Evolutionary conservation across 768 basidiomycete species (phyloP).

Genomic region (Cystofilobasidium macerans): DNA sequence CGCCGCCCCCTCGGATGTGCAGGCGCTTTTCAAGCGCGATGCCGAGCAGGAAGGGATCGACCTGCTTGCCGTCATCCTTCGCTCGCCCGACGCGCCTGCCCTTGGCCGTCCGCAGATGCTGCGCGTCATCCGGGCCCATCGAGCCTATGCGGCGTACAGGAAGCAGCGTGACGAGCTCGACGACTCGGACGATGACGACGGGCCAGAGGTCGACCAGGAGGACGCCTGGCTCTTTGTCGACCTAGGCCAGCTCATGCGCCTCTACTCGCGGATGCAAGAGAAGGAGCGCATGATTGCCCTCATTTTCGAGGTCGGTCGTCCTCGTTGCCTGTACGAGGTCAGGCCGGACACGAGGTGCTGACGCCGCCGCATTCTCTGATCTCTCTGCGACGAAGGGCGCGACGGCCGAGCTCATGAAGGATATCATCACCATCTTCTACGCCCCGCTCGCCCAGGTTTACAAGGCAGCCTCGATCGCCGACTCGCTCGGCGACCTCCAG

Average conservation of each 20-base stretch:
- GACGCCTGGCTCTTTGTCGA: conserved; percentile 97
- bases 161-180: conserved; percentile 49
- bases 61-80: conserved; percentile 65
- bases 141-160: conserved; percentile 67
- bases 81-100: conserved; percentile 62
- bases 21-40: conserved; percentile 65
- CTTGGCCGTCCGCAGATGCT: conserved; percentile 69
- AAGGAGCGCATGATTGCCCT: conserved; percentile 83
- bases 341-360: too few relatives aligned
- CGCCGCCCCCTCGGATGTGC: conserved; percentile 76
- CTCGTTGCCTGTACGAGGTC: too few relatives aligned
- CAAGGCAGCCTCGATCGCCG: conserved; percentile 89
- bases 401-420: conserved; percentile 87
- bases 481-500: conserved; percentile 82
- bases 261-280: conserved; percentile 71
- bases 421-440: conserved; percentile 98
- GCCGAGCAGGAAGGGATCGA: conserved; percentile 56
- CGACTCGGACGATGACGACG: conserved; percentile 79
- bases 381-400: conserved; percentile 69
- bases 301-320: conserved; percentile 69
- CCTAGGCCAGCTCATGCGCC: conserved; percentile 60
- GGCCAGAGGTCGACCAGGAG: conserved; percentile 62
- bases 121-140: conserved; percentile 63
- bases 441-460: conserved; percentile 92
- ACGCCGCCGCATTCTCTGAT: too few relatives aligned